Conservation (phyloP, 2,329 filamentous ascomycete species). For the Calonectria hawksworthii region DNA sequence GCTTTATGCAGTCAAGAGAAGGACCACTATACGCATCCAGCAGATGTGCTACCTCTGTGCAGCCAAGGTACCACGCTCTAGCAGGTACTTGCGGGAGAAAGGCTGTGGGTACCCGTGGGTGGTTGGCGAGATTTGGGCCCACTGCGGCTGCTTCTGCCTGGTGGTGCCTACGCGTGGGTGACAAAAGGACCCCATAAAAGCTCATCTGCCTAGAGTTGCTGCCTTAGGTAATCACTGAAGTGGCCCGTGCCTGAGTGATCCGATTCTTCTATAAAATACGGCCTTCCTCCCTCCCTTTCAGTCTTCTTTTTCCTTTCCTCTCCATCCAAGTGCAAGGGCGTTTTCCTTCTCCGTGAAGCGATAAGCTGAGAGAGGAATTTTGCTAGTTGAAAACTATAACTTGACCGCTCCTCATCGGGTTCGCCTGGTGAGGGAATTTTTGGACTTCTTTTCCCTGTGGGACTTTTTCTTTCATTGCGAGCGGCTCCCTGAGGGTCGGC, state of each 20-base stretch:
- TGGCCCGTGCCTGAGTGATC: slow-evolving; percentile 39
- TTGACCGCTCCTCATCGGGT: slow-evolving; percentile 78
- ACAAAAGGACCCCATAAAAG: slow-evolving; percentile 32
- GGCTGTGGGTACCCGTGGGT: background rate
- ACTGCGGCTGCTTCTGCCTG: slow-evolving; percentile 35
- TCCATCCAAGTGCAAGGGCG: slow-evolving; percentile 77
- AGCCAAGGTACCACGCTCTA: background rate
- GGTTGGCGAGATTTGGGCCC: slow-evolving; percentile 10
- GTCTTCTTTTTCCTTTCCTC: slow-evolving; percentile 59
- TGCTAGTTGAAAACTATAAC: slow-evolving; percentile 90
- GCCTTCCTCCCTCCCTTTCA: slow-evolving; percentile 43
- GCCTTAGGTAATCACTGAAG: slow-evolving; percentile 38
- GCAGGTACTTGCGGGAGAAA: background rate
- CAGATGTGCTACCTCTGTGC: background rate
- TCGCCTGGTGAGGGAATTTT: slow-evolving; percentile 81
- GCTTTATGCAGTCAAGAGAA: background rate
- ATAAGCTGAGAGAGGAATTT: slow-evolving; percentile 84
- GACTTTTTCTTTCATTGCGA: slow-evolving; percentile 59
- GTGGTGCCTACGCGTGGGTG: slow-evolving; percentile 38
- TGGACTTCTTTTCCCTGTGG: slow-evolving; percentile 61
- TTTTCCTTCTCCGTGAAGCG: slow-evolving; percentile 73
- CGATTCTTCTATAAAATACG: slow-evolving; percentile 51
- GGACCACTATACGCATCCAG: background rate
- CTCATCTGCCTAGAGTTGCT: slow-evolving; percentile 22
- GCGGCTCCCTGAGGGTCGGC: slow-evolving; percentile 49